These are phyloP conservation scores for Echinochloa phyllopogon DNA, from an alignment of 176 grass and related monocot genomes.

Conservation along the genomic window DNA sequence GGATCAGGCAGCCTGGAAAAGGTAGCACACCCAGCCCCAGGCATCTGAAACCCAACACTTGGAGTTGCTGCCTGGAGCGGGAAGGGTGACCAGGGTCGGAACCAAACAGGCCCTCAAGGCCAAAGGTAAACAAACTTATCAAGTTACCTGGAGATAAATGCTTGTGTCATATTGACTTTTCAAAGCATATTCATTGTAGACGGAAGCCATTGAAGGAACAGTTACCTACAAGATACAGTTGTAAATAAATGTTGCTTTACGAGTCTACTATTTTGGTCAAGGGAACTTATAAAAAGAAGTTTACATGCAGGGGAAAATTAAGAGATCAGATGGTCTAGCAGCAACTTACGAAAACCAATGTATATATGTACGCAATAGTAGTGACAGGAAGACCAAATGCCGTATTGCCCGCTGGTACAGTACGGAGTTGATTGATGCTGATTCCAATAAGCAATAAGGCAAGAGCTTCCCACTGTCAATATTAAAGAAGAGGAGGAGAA, in stretches of 20 bases:
- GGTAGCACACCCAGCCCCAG: too few relatives aligned
- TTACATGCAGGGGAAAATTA: background rate
- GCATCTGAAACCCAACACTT: too few relatives aligned
- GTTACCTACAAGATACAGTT: conserved; percentile 66
- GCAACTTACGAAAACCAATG: conserved; percentile 91
- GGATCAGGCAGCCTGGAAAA: background rate
- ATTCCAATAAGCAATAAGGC: conserved; percentile 97
- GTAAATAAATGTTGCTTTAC: conserved; percentile 26
- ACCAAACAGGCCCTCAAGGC: background rate
- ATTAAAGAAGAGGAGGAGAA: conserved; percentile 15
- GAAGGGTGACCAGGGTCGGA: background rate
- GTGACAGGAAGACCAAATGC: conserved; percentile 80
- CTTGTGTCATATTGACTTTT: conserved; percentile 99
- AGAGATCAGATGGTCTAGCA: conserved; percentile 12
- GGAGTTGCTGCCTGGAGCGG: too few relatives aligned
- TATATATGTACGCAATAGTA: conserved; percentile 89
- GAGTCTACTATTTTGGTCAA: background rate
- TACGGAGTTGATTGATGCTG: conserved; percentile 94
- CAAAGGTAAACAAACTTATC: conserved; percentile 8
- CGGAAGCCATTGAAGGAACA: conserved; percentile 95
- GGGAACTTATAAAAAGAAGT: conserved; percentile 24
- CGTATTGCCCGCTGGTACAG: conserved; percentile 63
- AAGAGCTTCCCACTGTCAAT: conserved; percentile 92
- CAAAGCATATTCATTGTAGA: conserved; percentile 98
- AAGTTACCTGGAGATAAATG: conserved; percentile 94